Evolutionary conservation across 2,329 filamentous ascomycete species (phyloP).

Genomic region (Colletotrichum sp.): DNA sequence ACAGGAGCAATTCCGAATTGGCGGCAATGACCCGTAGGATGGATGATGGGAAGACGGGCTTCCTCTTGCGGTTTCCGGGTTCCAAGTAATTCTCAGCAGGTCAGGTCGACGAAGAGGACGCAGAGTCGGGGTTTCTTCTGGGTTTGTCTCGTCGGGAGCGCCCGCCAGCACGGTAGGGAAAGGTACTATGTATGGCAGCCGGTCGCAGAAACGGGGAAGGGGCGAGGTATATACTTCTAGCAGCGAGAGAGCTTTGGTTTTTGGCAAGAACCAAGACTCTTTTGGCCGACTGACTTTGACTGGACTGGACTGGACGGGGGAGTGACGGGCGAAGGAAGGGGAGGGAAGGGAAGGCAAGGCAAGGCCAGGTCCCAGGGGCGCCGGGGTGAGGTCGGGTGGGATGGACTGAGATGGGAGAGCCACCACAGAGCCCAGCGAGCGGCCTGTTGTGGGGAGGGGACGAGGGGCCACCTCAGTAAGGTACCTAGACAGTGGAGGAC

Average conservation of each 20-base stretch:
- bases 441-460: neutral
- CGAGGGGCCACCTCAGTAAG: neutral
- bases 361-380: neutral
- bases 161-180: slow-evolving; percentile 16
- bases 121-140: neutral
- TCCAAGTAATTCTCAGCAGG: neutral
- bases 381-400: neutral
- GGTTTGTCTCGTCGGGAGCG: slow-evolving; percentile 19
- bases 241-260: neutral
- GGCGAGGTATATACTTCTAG: slow-evolving; percentile 16
- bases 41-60: neutral
- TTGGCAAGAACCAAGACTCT: neutral
- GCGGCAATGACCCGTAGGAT: neutral
- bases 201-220: slow-evolving; percentile 12
- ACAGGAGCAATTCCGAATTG: neutral
- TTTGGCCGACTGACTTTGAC: neutral
- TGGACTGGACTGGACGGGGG: neutral
- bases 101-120: slow-evolving; percentile 2
- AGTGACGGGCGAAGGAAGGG: neutral
- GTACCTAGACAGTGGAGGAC: neutral
- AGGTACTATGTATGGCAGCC: neutral
- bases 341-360: neutral
- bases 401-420: neutral
- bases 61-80: neutral
- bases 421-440: neutral